Conservation (phyloP, 805 yeast genomes). For the Saturnispora ahearnii region DNA sequence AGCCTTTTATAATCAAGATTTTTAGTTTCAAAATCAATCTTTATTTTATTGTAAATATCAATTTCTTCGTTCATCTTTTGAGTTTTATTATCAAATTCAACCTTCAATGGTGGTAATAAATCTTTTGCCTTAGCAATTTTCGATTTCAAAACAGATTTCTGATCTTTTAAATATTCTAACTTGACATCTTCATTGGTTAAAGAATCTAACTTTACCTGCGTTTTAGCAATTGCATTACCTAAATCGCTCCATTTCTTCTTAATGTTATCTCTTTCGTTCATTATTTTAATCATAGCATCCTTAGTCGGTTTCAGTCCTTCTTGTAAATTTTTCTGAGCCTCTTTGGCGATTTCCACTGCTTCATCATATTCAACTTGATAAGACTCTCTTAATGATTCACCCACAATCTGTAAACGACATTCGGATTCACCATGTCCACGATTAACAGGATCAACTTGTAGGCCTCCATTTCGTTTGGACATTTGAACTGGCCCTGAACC, state of each 20-base stretch:
- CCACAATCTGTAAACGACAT: constrained; percentile 17
- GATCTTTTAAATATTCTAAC: constrained; percentile 4
- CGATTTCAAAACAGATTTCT: not conserved
- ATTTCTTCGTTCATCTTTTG: not conserved
- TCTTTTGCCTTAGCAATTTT: constrained; percentile 5
- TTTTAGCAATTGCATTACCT: not conserved
- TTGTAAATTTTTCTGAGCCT: constrained; percentile 12
- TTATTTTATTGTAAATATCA: not conserved
- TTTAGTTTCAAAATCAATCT: not conserved
- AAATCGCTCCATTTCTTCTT: constrained; percentile 3
- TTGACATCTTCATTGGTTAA: constrained; percentile 3
- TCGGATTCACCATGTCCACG: constrained; percentile 14
- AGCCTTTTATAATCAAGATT: constrained; percentile 5
- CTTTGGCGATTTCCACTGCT: constrained; percentile 11
- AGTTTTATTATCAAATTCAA: constrained; percentile 1
- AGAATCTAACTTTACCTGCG: constrained; percentile 1
- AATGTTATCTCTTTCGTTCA: not conserved
- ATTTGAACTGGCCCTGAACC: constrained; percentile 20
- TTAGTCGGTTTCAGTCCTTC: not conserved
- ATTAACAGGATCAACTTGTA: constrained; percentile 26
- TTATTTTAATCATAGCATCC: constrained; percentile 1
- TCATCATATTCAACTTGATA: constrained; percentile 4
- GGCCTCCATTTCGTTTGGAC: constrained; percentile 20
- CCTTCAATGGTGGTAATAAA: not conserved
- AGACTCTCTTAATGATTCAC: constrained; percentile 15